Evolutionary conservation across 2,329 filamentous ascomycete species (phyloP).

Genomic region (Triangularia verruculosa): DNA sequence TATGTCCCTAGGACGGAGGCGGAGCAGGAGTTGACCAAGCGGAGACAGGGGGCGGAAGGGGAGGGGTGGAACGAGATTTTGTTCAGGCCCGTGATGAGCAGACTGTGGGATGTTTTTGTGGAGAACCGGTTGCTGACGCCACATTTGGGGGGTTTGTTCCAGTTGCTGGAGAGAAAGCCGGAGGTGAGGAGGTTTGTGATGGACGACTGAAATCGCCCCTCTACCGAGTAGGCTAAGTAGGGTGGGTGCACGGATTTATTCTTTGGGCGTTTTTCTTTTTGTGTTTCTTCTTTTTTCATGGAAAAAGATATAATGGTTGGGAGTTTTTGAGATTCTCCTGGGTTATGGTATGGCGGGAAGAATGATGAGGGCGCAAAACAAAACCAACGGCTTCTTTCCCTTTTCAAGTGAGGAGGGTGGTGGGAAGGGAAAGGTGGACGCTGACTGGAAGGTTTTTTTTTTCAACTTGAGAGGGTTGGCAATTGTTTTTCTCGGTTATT

Average conservation of each 20-base stretch:
- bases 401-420: neutral
- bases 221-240: too few relatives aligned
- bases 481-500: neutral
- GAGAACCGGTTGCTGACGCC: conserved; percentile 60
- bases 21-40: conserved; percentile 52
- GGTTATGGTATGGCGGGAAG: too few relatives aligned
- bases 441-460: neutral
- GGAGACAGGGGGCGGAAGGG: neutral
- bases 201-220: neutral
- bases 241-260: too few relatives aligned
- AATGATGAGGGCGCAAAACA: neutral
- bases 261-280: neutral
- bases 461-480: neutral
- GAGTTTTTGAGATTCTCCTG: neutral
- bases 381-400: too few relatives aligned
- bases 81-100: conserved; percentile 63
- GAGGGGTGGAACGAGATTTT: conserved; percentile 60
- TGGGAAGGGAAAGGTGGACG: neutral
- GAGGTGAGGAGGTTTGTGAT: conserved; percentile 1
- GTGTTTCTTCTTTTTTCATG: too few relatives aligned
- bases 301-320: neutral
- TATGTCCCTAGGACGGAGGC: conserved; percentile 61
- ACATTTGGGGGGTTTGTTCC: conserved; percentile 34
- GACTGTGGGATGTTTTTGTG: conserved; percentile 66
- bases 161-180: conserved; percentile 29